Percentiles rank a stretch among this genome's conserved stretches.
Conservation (phyloP, 2,329 filamentous ascomycete species). For the Fusarium buxicola region DNA sequence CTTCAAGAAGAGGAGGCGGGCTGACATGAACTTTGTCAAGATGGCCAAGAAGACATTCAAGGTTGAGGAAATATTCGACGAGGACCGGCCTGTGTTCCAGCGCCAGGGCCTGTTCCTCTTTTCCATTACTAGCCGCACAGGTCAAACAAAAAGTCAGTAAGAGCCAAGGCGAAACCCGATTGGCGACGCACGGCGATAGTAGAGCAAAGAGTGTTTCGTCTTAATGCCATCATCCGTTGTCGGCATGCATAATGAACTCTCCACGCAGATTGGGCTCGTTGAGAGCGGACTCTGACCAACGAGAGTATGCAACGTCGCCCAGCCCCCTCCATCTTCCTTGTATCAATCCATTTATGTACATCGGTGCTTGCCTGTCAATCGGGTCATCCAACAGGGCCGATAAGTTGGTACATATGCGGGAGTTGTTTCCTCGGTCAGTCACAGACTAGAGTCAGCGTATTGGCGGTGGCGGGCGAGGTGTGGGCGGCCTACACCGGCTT, state of each 20-base stretch:
- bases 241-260: slow-evolving; percentile 23
- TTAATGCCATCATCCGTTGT: slow-evolving; percentile 30
- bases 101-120: slow-evolving; percentile 71
- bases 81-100: slow-evolving; percentile 67
- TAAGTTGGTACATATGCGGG: slow-evolving; percentile 4
- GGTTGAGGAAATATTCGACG: slow-evolving; percentile 71
- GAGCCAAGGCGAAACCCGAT: slow-evolving; percentile 27
- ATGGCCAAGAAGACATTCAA: slow-evolving; percentile 74
- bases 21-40: slow-evolving; percentile 80
- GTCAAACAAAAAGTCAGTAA: slow-evolving; percentile 28
- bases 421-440: slow-evolving; percentile 9
- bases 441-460: neutral
- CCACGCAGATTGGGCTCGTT: slow-evolving; percentile 3
- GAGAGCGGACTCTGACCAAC: slow-evolving; percentile 23
- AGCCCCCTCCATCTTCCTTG: slow-evolving; percentile 10
- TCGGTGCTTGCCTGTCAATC: slow-evolving; percentile 11
- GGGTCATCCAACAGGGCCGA: slow-evolving; percentile 11
- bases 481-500: slow-evolving; percentile 13
- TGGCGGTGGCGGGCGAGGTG: slow-evolving; percentile 16
- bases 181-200: slow-evolving; percentile 31
- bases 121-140: slow-evolving; percentile 60
- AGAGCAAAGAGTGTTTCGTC: slow-evolving; percentile 35
- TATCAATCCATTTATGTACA: slow-evolving; percentile 19
- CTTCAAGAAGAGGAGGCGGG: slow-evolving; percentile 91
- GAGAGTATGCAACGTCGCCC: slow-evolving; percentile 29